phyloP scores from a whole-genome alignment of 1,284 basidiomycete genomes.

The Pseudozyma thailandica region DNA sequence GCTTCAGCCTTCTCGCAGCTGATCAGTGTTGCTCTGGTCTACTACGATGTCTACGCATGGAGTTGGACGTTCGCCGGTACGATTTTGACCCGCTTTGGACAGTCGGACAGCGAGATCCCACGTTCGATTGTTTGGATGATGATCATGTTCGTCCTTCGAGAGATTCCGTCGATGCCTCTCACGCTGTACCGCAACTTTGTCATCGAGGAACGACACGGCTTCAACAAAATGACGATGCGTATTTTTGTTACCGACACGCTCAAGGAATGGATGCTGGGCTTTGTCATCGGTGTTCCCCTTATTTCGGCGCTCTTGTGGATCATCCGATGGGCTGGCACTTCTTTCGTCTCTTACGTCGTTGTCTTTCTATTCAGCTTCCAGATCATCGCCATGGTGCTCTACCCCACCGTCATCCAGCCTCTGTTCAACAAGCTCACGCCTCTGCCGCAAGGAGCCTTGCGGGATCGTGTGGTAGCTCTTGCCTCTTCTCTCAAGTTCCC shows the following conservation, averaged over 20 bases:
- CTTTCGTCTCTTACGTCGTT: slow-evolving; percentile 64
- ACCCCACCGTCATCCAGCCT: slow-evolving; percentile 84
- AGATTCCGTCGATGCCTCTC: slow-evolving; percentile 76
- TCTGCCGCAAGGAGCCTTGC: slow-evolving; percentile 70
- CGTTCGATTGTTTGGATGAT: slow-evolving; percentile 81
- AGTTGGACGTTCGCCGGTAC: slow-evolving; percentile 77
- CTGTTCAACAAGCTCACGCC: slow-evolving; percentile 96
- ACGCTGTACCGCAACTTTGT: slow-evolving; percentile 87
- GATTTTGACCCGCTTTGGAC: slow-evolving; percentile 60
- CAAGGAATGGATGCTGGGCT: slow-evolving; percentile 81
- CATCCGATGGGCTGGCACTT: slow-evolving; percentile 85
- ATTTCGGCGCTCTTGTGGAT: slow-evolving; percentile 86
- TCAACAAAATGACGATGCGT: slow-evolving; percentile 87
- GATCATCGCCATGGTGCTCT: slow-evolving; percentile 71
- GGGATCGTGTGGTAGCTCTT: slow-evolving; percentile 60
- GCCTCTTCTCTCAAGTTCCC: slow-evolving; percentile 81
- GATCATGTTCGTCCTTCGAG: slow-evolving; percentile 55
- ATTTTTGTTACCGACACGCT: slow-evolving; percentile 78
- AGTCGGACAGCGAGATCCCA: slow-evolving; percentile 73
- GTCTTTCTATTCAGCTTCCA: slow-evolving; percentile 74
- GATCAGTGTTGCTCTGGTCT: slow-evolving; percentile 78
- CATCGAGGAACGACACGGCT: slow-evolving; percentile 92
- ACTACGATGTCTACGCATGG: slow-evolving; percentile 81
- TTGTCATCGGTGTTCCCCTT: slow-evolving; percentile 85
- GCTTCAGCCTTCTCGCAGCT: slow-evolving; percentile 79